A percentile compares a stretch with the other conserved stretches of the same genome.
Evolutionary conservation across 176 grass and related monocot species (phyloP).

Genomic region (Thalia dealbata): DNA sequence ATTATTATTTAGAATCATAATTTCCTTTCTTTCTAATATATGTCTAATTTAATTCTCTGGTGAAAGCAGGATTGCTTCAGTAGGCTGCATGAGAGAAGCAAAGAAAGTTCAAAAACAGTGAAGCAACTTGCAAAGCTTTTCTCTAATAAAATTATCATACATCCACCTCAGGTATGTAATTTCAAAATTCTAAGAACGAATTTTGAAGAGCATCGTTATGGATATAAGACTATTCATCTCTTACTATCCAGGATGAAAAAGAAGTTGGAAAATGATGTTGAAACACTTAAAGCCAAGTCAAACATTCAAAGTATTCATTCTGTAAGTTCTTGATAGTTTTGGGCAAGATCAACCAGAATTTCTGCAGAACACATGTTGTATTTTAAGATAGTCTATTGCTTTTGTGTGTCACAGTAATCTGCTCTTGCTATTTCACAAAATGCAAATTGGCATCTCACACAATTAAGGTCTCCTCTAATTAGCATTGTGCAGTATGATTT

Average conservation of each 20-base stretch:
- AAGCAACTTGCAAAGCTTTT: constrained; percentile 86
- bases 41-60: constrained; percentile 4
- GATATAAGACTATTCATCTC: constrained; percentile 20
- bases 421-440: too few species aligned
- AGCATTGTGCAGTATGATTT: too few species aligned
- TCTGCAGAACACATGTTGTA: neutral
- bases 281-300: constrained; percentile 83
- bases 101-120: constrained; percentile 59
- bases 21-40: constrained; percentile 22
- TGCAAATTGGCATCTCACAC: too few species aligned
- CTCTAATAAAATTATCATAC: constrained; percentile 80
- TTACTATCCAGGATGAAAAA: constrained; percentile 70
- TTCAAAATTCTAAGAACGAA: neutral
- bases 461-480: too few species aligned
- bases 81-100: constrained; percentile 68
- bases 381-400: too few species aligned
- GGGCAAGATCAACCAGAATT: neutral
- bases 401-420: too few species aligned
- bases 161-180: constrained; percentile 59
- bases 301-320: constrained; percentile 63
- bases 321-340: constrained; percentile 37
- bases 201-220: neutral
- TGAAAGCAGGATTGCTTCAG: constrained; percentile 60
- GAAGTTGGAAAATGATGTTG: constrained; percentile 64
- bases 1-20: neutral